These are phyloP conservation scores for Avicennia marina DNA, from an alignment of 257 asterid genomes.

Conservation along the genomic window DNA sequence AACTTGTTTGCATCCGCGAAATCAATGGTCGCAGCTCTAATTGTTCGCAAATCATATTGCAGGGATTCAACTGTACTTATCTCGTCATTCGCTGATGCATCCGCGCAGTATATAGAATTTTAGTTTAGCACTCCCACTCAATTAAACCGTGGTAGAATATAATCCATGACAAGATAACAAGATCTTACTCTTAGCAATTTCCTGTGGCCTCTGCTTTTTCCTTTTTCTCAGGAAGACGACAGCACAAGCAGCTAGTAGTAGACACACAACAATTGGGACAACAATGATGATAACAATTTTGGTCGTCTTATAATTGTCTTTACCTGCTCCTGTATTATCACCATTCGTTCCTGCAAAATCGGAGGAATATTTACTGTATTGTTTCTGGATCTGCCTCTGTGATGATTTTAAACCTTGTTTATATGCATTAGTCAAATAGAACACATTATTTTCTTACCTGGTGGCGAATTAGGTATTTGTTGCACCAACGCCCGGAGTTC, in stretches of 20 bases:
- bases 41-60: conserved; percentile 14
- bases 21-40: conserved; percentile 16
- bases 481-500: conserved; percentile 8
- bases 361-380: too few relatives aligned
- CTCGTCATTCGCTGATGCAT: background rate
- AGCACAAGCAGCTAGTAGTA: background rate
- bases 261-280: background rate
- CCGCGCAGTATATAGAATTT: background rate
- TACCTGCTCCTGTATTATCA: background rate
- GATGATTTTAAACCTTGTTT: too few relatives aligned
- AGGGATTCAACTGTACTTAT: conserved; percentile 6
- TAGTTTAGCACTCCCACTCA: too few relatives aligned
- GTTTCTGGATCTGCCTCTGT: too few relatives aligned
- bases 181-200: background rate
- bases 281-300: background rate
- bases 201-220: background rate
- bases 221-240: background rate
- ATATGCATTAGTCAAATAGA: too few relatives aligned
- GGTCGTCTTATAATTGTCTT: background rate
- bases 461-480: background rate
- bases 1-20: conserved; percentile 19
- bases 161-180: too few relatives aligned
- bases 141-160: background rate
- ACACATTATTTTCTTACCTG: background rate
- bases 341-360: conserved; percentile 12